Percentiles rank a stretch among this genome's conserved stretches.
Evolutionary conservation across 345 rosid genomes (phyloP).

Genomic region (Mercurialis annua): DNA sequence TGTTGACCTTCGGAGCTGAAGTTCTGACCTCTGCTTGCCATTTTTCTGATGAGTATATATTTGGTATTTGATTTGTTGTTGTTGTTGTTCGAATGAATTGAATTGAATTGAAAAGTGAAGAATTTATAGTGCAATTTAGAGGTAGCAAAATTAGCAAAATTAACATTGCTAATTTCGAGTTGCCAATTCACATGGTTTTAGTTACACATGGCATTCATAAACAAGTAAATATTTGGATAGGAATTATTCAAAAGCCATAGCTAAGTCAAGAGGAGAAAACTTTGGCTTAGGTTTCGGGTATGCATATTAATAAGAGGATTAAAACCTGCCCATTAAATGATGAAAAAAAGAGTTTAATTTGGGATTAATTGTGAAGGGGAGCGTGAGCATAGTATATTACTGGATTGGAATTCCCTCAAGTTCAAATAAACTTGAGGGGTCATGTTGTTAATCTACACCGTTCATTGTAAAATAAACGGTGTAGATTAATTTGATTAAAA

Average conservation of each 20-base stretch:
- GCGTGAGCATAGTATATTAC: too few species aligned
- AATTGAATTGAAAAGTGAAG: not conserved
- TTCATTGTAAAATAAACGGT: too few species aligned
- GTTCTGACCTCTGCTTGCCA: constrained; percentile 13
- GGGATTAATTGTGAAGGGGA: too few species aligned
- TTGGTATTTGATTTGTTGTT: not conserved
- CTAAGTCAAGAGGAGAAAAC: not conserved
- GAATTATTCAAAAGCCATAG: not conserved
- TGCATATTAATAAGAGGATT: too few species aligned
- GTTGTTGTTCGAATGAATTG: not conserved
- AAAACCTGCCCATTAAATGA: too few species aligned
- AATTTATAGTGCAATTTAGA: constrained; percentile 3
- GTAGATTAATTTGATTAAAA: too few species aligned
- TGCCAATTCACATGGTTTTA: not conserved
- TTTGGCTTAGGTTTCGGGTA: not conserved
- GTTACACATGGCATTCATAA: not conserved
- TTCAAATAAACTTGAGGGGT: too few species aligned
- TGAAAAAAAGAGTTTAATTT: too few species aligned
- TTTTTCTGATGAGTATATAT: not conserved
- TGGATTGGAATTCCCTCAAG: too few species aligned
- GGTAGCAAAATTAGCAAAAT: not conserved
- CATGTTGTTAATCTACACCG: too few species aligned
- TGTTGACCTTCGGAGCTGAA: constrained; percentile 2
- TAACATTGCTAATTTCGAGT: not conserved
- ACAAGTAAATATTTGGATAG: not conserved